Evolutionary conservation across 202 grass and related monocot genomes (phyloP).

Genomic region (Brachypodium distachyon): DNA sequence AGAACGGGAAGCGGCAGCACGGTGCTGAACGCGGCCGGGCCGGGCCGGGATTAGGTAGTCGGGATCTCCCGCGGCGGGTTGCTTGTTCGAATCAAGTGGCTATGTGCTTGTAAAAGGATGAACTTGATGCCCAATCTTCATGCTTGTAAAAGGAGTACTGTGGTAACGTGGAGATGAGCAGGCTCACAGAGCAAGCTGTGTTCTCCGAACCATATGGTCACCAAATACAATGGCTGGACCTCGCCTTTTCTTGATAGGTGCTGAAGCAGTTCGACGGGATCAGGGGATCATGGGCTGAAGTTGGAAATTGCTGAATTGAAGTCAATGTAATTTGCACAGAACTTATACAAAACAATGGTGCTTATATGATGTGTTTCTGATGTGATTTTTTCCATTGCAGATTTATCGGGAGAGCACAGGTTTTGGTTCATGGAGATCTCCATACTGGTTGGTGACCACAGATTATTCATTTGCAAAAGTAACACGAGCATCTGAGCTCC

Average conservation of each 20-base stretch:
- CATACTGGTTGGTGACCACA: constrained; percentile 78
- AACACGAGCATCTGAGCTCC: too few relatives aligned
- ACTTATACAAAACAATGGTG: neutral
- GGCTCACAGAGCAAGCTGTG: constrained; percentile 81
- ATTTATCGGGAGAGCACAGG: constrained; percentile 87
- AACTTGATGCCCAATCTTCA: neutral
- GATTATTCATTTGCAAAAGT: too few relatives aligned
- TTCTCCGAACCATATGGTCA: constrained; percentile 85
- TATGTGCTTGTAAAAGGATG: neutral
- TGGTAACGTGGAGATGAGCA: constrained; percentile 77
- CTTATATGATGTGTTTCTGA: neutral
- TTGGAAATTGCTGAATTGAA: constrained; percentile 71
- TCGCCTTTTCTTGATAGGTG: constrained; percentile 80
- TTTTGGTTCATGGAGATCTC: constrained; percentile 93
- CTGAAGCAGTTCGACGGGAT: constrained; percentile 52
- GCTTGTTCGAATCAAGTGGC: neutral
- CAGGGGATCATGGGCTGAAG: constrained; percentile 57
- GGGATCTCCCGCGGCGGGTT: too few relatives aligned
- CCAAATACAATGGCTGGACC: constrained; percentile 71
- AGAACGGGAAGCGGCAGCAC: too few relatives aligned
- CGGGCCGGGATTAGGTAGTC: too few relatives aligned
- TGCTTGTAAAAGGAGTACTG: constrained; percentile 42
- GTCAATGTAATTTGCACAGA: constrained; percentile 40
- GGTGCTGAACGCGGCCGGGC: too few relatives aligned
- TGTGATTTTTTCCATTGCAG: constrained; percentile 19